These are phyloP conservation scores for Sporothrix curviconia DNA, from an alignment of 2,329 filamentous ascomycete species.

Conservation along the genomic window DNA sequence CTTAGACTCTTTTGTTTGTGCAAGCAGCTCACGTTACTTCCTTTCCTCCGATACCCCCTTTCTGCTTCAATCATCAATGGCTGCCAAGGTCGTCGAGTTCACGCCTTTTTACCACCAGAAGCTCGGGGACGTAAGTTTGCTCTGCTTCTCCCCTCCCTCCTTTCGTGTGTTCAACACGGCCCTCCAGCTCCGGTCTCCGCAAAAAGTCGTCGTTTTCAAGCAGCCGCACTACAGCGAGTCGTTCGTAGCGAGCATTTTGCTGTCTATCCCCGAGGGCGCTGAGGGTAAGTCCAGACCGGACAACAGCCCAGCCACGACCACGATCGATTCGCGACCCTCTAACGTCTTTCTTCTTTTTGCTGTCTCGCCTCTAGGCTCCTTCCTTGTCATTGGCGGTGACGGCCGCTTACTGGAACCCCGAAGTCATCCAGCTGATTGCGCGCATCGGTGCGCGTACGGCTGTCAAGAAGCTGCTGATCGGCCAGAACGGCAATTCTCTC, in stretches of 20 bases:
- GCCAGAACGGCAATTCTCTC: conserved; percentile 94
- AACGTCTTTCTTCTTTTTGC: conserved; percentile 16
- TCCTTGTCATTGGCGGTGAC: conserved; percentile 95
- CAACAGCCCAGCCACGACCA: no score
- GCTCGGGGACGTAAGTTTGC: conserved; percentile 84
- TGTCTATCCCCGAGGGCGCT: conserved; percentile 91
- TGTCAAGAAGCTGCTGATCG: conserved; percentile 98
- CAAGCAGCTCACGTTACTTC: no score
- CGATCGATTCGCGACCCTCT: no score
- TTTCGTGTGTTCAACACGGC: background rate
- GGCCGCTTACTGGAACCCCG: conserved; percentile 95
- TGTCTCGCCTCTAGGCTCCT: conserved; percentile 45
- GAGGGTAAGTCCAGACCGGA: conserved; percentile 48
- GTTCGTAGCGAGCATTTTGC: conserved; percentile 87
- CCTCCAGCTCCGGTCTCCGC: conserved; percentile 79
- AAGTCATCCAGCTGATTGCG: conserved; percentile 92
- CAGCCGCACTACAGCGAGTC: conserved; percentile 92
- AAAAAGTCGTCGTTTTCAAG: conserved; percentile 99
- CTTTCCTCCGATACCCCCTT: background rate
- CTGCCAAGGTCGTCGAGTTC: conserved; percentile 69
- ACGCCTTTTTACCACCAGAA: conserved; percentile 93
- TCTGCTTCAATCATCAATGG: conserved; percentile 46
- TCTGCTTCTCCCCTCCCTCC: background rate
- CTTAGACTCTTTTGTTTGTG: no score
- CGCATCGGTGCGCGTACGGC: conserved; percentile 94